These are phyloP conservation scores for Coemansia javaensis DNA, from an alignment of 192 early-diverging fungal species.

Conservation along the genomic window DNA sequence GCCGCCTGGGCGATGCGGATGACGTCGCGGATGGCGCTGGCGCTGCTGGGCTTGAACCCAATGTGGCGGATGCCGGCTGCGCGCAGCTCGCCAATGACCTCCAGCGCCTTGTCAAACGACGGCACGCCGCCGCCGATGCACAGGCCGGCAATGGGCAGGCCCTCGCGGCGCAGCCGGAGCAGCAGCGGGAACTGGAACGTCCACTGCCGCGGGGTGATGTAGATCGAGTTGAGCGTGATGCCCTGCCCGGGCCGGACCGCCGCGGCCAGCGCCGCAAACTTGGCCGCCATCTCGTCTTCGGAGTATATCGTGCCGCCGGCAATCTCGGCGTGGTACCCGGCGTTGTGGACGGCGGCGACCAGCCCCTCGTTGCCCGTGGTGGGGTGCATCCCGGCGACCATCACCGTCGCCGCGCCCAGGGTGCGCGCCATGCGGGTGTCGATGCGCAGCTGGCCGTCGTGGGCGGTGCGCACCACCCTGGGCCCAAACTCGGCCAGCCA, in stretches of 20 bases:
- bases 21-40: constrained; percentile 71
- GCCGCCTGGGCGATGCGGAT: constrained; percentile 79
- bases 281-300: constrained; percentile 59
- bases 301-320: constrained; percentile 89
- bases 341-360: constrained; percentile 79
- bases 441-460: constrained; percentile 63
- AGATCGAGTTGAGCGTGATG: constrained; percentile 88
- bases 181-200: constrained; percentile 71
- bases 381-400: constrained; percentile 95
- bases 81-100: constrained; percentile 71
- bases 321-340: constrained; percentile 87
- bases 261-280: constrained; percentile 69
- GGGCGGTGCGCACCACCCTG: constrained; percentile 61
- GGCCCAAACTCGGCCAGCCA: constrained; percentile 86
- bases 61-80: constrained; percentile 70
- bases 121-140: constrained; percentile 93
- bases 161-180: constrained; percentile 73
- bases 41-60: constrained; percentile 82
- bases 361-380: constrained; percentile 74
- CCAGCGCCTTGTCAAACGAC: constrained; percentile 75
- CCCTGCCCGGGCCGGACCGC: constrained; percentile 72
- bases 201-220: constrained; percentile 88
- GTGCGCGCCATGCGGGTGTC: constrained; percentile 83
- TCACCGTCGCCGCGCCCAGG: constrained; percentile 82
- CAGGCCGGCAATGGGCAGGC: constrained; percentile 85